phyloP scores from a whole-genome alignment of 495 filamentous ascomycete species.

The Daldinia loculata region DNA sequence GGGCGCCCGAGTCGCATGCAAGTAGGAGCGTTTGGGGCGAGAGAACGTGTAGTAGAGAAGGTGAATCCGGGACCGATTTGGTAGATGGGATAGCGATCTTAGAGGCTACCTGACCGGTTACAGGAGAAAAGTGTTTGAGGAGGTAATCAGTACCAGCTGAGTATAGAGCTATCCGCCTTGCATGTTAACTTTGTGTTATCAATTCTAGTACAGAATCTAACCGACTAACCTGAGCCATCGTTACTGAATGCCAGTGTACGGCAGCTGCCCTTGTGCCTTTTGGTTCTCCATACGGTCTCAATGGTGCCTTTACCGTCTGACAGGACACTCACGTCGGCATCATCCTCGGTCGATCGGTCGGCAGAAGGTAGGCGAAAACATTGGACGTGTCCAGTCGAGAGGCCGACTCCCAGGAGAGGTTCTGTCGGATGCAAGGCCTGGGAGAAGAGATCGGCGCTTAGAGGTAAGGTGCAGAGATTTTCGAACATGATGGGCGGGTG shows the following conservation, averaged over 20 bases:
- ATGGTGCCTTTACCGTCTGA: conserved; percentile 75
- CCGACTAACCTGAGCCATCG: conserved; percentile 69
- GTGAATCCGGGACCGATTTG: conserved; percentile 63
- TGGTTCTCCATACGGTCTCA: conserved; percentile 85
- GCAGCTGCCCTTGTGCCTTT: conserved; percentile 92
- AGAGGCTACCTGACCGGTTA: conserved; percentile 80
- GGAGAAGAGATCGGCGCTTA: conserved; percentile 86
- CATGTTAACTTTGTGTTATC: neutral
- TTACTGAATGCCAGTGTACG: conserved; percentile 76
- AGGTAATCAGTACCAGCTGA: conserved; percentile 90
- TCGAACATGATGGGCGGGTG: conserved; percentile 66
- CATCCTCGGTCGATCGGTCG: conserved; percentile 56
- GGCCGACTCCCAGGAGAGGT: conserved; percentile 84
- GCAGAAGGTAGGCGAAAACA: conserved; percentile 78
- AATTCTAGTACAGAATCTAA: neutral
- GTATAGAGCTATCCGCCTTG: conserved; percentile 66
- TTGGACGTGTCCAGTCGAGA: conserved; percentile 86
- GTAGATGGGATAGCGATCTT: conserved; percentile 72
- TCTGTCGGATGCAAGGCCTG: conserved; percentile 85
- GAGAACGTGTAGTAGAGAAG: conserved; percentile 79
- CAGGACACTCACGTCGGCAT: conserved; percentile 56
- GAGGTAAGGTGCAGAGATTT: conserved; percentile 86
- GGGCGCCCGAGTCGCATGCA: conserved; percentile 85
- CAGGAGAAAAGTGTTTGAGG: conserved; percentile 82
- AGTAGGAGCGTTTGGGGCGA: conserved; percentile 89